Conservation (phyloP, 441 rosid genomes). For the Pelargonium cotyledonis region DNA sequence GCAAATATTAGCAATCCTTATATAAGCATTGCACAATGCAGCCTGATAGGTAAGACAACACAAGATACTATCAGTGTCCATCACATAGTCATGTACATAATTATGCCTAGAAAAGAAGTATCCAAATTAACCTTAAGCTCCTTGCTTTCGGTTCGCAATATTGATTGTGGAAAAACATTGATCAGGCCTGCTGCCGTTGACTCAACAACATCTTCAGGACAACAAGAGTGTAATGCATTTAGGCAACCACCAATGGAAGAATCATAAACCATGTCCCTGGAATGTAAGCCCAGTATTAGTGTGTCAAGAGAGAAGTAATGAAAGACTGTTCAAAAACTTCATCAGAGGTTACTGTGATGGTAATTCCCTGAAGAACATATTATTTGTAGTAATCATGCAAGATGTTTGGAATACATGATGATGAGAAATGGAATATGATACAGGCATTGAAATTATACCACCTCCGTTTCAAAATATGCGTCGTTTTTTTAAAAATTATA, state of each 20-base stretch:
- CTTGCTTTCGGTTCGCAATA: slow-evolving; percentile 73
- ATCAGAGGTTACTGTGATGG: slow-evolving; percentile 2
- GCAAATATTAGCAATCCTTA: slow-evolving; percentile 65
- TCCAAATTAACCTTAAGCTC: slow-evolving; percentile 76
- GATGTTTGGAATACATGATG: no score
- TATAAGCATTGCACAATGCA: slow-evolving; percentile 70
- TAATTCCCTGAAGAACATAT: background rate
- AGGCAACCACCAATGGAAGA: slow-evolving; percentile 85
- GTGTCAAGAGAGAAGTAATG: slow-evolving; percentile 7
- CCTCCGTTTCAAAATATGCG: no score
- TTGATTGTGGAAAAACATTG: slow-evolving; percentile 48
- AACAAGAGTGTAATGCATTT: slow-evolving; percentile 45
- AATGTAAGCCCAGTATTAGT: slow-evolving; percentile 23
- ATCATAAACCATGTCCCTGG: slow-evolving; percentile 73
- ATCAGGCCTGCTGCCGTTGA: slow-evolving; percentile 69
- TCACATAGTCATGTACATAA: background rate
- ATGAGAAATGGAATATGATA: no score
- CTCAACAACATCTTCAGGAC: slow-evolving; percentile 69
- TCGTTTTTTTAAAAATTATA: no score
- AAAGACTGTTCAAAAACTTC: slow-evolving; percentile 10
- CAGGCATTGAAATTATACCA: no score
- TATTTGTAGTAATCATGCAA: no score
- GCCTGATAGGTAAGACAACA: slow-evolving; percentile 38
- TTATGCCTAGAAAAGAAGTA: slow-evolving; percentile 21
- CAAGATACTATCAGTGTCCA: background rate